Evolutionary conservation across 768 basidiomycete genomes (phyloP).

Genomic region (Aureoboletus auriporus): DNA sequence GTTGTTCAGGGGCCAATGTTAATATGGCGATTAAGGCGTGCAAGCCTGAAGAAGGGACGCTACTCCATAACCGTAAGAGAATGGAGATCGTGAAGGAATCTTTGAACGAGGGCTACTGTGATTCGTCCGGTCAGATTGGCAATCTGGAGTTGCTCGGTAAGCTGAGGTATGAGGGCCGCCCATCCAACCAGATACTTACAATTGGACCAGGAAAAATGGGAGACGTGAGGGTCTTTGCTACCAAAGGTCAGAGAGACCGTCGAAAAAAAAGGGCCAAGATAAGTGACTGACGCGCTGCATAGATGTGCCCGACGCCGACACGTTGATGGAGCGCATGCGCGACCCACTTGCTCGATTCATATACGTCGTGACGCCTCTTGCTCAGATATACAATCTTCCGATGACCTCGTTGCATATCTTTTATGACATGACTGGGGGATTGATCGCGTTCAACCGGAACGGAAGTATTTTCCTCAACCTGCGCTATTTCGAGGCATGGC

Average conservation of each 20-base stretch:
- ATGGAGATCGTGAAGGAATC: slow-evolving; percentile 74
- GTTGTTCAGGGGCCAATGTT: slow-evolving; percentile 50
- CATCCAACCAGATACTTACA: slow-evolving; percentile 1
- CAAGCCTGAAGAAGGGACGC: slow-evolving; percentile 56
- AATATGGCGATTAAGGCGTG: slow-evolving; percentile 72
- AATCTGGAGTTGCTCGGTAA: slow-evolving; percentile 62
- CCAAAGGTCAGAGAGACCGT: slow-evolving; percentile 44
- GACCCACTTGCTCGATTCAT: slow-evolving; percentile 69
- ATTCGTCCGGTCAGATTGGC: slow-evolving; percentile 60
- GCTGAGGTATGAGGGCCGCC: slow-evolving; percentile 10
- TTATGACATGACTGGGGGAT: slow-evolving; percentile 70
- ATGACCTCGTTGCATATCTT: slow-evolving; percentile 79
- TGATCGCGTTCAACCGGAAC: slow-evolving; percentile 91
- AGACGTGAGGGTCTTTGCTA: slow-evolving; percentile 56
- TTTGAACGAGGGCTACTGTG: slow-evolving; percentile 80
- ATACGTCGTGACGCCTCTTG: slow-evolving; percentile 60
- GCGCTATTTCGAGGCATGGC: slow-evolving; percentile 83
- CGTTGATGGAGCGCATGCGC: slow-evolving; percentile 50
- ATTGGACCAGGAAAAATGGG: slow-evolving; percentile 51
- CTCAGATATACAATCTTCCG: slow-evolving; percentile 70
- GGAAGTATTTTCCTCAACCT: slow-evolving; percentile 88
- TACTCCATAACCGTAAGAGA: slow-evolving; percentile 59
- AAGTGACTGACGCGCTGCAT: background rate
- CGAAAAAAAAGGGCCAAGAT: background rate
- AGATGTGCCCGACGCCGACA: slow-evolving; percentile 56